A percentile compares a stretch with the other conserved stretches of the same genome.
These are phyloP conservation scores for Claviceps sp. DNA, from an alignment of 2,329 filamentous ascomycete genomes.

Conservation along the genomic window DNA sequence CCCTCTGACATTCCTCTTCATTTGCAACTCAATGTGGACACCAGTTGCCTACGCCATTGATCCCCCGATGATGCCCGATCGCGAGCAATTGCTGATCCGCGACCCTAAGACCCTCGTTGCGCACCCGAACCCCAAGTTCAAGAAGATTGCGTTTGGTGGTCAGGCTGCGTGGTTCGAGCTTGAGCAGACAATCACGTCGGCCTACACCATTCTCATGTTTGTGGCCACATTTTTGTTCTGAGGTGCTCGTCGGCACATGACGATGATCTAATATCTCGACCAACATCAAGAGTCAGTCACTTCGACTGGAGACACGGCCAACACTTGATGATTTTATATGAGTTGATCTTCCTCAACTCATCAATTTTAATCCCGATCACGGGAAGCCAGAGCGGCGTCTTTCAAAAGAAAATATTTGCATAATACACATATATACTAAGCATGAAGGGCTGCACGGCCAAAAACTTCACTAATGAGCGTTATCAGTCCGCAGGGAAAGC, in stretches of 20 bases:
- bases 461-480: not conserved
- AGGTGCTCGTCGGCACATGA: not conserved
- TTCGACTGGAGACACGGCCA: not conserved
- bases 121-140: slow-evolving; percentile 34
- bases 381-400: too few species aligned
- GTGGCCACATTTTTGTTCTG: slow-evolving; percentile 24
- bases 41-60: slow-evolving; percentile 48
- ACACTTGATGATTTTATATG: too few species aligned
- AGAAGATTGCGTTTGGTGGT: slow-evolving; percentile 40
- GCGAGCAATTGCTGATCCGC: slow-evolving; percentile 41
- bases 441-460: not conserved
- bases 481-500: not conserved
- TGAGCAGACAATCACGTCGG: slow-evolving; percentile 37
- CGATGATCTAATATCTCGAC: not conserved
- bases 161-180: slow-evolving; percentile 43
- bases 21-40: slow-evolving; percentile 41
- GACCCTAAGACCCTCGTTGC: slow-evolving; percentile 42
- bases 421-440: not conserved
- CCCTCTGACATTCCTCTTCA: slow-evolving; percentile 42
- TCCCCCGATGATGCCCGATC: slow-evolving; percentile 43
- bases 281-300: too few species aligned
- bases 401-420: not conserved
- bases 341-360: too few species aligned
- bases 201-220: slow-evolving; percentile 37
- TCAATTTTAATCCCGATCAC: too few species aligned